Conservation (phyloP, 495 filamentous ascomycete species). For the Hypoxylon crocopeplum region DNA sequence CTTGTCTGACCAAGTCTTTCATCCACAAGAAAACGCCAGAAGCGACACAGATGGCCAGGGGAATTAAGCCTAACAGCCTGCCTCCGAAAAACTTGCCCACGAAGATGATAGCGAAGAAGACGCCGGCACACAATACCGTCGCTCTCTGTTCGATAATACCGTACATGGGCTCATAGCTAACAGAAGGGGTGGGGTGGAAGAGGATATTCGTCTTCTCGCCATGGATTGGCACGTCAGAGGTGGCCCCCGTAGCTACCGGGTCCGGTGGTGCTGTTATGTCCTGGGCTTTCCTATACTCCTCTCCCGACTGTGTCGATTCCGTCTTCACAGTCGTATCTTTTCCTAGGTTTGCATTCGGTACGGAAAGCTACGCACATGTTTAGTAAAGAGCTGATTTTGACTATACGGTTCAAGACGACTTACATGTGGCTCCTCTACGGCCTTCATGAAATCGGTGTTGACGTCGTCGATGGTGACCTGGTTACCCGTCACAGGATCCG, state of each 20-base stretch:
- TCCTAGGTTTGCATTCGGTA: slow-evolving; percentile 87
- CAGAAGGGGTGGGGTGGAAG: slow-evolving; percentile 90
- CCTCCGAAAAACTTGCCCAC: slow-evolving; percentile 82
- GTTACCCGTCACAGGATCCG: slow-evolving; percentile 85
- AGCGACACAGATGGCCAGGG: slow-evolving; percentile 69
- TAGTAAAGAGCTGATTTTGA: slow-evolving; percentile 3
- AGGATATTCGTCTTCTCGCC: slow-evolving; percentile 96
- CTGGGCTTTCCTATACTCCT: slow-evolving; percentile 82
- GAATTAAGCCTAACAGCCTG: slow-evolving; percentile 75
- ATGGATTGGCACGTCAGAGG: slow-evolving; percentile 92
- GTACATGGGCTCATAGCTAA: slow-evolving; percentile 88
- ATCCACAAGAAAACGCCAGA: slow-evolving; percentile 87
- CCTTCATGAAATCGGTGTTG: slow-evolving; percentile 69
- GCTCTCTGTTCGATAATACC: slow-evolving; percentile 74
- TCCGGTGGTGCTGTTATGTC: slow-evolving; percentile 92
- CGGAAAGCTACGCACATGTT: slow-evolving; percentile 63
- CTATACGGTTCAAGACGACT: slow-evolving; percentile 8
- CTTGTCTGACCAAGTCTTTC: slow-evolving; percentile 80
- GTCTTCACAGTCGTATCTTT: slow-evolving; percentile 74
- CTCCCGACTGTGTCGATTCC: slow-evolving; percentile 59
- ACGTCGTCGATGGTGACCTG: slow-evolving; percentile 90
- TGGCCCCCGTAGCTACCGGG: slow-evolving; percentile 76
- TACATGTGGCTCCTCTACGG: slow-evolving; percentile 73
- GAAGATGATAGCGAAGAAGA: slow-evolving; percentile 75
- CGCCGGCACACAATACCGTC: slow-evolving; percentile 67